These are phyloP conservation scores for Phytophthora podocarpi DNA, from an alignment of 352 stramenopile species.

Conservation along the genomic window DNA sequence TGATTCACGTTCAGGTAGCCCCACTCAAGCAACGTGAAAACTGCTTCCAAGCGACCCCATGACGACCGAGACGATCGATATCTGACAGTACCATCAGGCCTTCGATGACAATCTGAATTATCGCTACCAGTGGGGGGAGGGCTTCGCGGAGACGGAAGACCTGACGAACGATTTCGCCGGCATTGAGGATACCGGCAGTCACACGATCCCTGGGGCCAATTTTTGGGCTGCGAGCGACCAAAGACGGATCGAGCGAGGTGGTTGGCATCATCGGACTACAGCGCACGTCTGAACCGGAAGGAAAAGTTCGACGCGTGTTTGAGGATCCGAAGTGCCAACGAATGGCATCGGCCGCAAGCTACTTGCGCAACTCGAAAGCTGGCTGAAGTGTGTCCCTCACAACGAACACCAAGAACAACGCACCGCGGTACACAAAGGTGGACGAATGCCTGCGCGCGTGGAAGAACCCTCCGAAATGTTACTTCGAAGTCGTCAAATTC, in stretches of 20 bases:
- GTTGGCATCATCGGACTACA: conserved; percentile 35
- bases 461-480: conserved; percentile 8
- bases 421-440: conserved; percentile 16
- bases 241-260: conserved; percentile 6
- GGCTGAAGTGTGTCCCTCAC: conserved; percentile 28
- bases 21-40: too few species aligned
- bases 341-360: conserved; percentile 31
- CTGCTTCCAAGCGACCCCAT: too few species aligned
- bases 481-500: conserved; percentile 26
- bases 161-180: conserved; percentile 11
- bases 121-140: background rate
- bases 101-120: background rate
- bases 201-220: conserved; percentile 26
- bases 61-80: too few species aligned
- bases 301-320: conserved; percentile 35
- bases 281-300: conserved; percentile 13
- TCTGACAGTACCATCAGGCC: too few species aligned
- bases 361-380: conserved; percentile 17
- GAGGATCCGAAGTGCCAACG: conserved; percentile 29
- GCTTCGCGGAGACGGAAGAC: background rate
- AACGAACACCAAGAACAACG: conserved; percentile 17
- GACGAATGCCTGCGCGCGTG: conserved; percentile 9
- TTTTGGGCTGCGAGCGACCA: conserved; percentile 28
- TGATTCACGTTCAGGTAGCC: too few species aligned
- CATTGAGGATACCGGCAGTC: conserved; percentile 17